Evolutionary conservation across 441 rosid genomes (phyloP).

Genomic region (Corymbia citriodora): DNA sequence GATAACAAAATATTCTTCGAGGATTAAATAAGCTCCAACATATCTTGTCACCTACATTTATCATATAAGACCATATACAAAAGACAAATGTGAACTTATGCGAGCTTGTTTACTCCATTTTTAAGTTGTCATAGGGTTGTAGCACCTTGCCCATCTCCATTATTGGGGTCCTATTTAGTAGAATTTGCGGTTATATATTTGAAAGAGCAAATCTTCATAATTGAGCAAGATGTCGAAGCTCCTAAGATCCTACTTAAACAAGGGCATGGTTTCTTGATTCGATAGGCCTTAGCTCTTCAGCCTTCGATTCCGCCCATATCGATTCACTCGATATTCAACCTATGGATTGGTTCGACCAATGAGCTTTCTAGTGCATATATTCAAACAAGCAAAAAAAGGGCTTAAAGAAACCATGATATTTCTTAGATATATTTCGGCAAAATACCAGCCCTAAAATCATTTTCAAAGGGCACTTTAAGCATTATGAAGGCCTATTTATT

Average conservation of each 20-base stretch:
- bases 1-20: background rate
- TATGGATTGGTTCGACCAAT: background rate
- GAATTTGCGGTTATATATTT: background rate
- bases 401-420: background rate
- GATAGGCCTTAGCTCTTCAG: background rate
- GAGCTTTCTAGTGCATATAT: background rate
- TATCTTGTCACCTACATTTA: background rate
- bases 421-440: background rate
- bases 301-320: background rate
- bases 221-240: too few species aligned
- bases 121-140: background rate
- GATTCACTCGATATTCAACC: background rate
- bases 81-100: background rate
- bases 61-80: background rate
- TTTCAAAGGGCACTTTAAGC: background rate
- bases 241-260: too few species aligned
- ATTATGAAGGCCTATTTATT: background rate
- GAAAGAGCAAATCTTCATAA: too few species aligned
- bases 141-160: background rate
- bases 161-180: background rate
- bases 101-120: rapidly evolving
- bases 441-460: background rate
- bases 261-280: background rate
- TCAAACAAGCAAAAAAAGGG: background rate
- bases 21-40: background rate